Evolutionary conservation across 257 asterid genomes (phyloP).

Genomic region (Cinchona pubescens): DNA sequence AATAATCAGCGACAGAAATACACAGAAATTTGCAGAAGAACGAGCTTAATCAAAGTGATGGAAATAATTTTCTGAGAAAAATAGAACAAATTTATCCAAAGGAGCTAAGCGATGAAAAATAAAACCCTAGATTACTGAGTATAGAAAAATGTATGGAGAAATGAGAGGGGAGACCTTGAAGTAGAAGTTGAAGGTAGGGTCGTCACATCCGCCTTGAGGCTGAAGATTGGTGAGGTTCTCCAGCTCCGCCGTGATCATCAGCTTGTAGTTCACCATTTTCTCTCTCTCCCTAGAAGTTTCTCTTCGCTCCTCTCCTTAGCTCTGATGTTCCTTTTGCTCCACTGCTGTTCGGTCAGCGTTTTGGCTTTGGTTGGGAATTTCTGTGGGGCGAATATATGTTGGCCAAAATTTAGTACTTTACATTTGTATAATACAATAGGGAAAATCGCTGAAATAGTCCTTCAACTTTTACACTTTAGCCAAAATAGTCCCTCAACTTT

Average conservation of each 20-base stretch:
- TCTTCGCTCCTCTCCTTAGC: background rate
- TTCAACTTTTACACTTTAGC: too few relatives aligned
- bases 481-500: too few relatives aligned
- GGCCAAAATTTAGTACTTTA: too few relatives aligned
- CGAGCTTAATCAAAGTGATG: background rate
- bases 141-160: background rate
- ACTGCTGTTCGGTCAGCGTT: background rate
- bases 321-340: background rate
- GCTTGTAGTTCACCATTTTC: slow-evolving; percentile 61
- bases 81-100: background rate
- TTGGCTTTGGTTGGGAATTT: background rate
- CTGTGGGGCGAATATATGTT: too few relatives aligned
- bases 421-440: too few relatives aligned
- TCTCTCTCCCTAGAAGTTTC: slow-evolving; percentile 11
- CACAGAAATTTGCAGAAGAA: background rate
- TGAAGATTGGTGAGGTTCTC: slow-evolving; percentile 73
- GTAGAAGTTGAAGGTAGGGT: slow-evolving; percentile 62
- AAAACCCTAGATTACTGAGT: slow-evolving; percentile 11
- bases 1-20: background rate
- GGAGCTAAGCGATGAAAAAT: background rate
- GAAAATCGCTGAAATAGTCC: too few relatives aligned
- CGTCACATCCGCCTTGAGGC: slow-evolving; percentile 79
- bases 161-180: slow-evolving; percentile 46
- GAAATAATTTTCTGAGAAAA: background rate
- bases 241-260: slow-evolving; percentile 71